Percentiles rank a stretch among this genome's conserved stretches.
Evolutionary conservation across 768 basidiomycete genomes (phyloP).

Genomic region (Auriscalpium vulgare): DNA sequence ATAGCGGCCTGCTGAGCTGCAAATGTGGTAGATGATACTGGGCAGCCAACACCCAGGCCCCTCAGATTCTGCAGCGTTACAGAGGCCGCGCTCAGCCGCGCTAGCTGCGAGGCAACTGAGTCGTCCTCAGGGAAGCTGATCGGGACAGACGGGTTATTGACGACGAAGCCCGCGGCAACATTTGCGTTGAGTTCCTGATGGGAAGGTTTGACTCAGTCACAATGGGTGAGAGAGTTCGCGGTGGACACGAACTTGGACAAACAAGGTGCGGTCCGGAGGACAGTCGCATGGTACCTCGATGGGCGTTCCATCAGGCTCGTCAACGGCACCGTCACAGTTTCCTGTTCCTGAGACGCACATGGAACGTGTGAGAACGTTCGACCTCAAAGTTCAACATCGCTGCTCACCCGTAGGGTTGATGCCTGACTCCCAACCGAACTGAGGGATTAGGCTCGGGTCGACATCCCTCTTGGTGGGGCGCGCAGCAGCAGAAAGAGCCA

Average conservation of each 20-base stretch:
- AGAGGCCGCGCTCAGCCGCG: slow-evolving; percentile 43
- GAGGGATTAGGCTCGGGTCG: slow-evolving; percentile 25
- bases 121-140: slow-evolving; percentile 37
- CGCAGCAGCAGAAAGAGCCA: slow-evolving; percentile 1
- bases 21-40: slow-evolving; percentile 54
- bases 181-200: neutral
- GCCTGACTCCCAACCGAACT: slow-evolving; percentile 49
- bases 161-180: neutral
- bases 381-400: neutral
- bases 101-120: slow-evolving; percentile 28
- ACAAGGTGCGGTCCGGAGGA: slow-evolving; percentile 47
- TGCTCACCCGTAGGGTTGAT: slow-evolving; percentile 53
- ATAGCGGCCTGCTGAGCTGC: slow-evolving; percentile 21
- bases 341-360: slow-evolving; percentile 36
- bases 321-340: slow-evolving; percentile 60
- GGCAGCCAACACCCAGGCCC: slow-evolving; percentile 59
- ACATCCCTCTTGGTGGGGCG: slow-evolving; percentile 8
- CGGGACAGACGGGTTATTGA: neutral
- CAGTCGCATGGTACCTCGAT: slow-evolving; percentile 60
- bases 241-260: slow-evolving; percentile 36
- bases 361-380: neutral
- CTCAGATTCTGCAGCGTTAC: slow-evolving; percentile 65
- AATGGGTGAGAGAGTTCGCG: neutral
- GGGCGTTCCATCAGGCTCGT: slow-evolving; percentile 44
- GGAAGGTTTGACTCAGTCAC: neutral